Base-by-base conservation (phyloP, 2,329 filamentous ascomycete genomes). In the Aureobasidium sp. region DNA sequence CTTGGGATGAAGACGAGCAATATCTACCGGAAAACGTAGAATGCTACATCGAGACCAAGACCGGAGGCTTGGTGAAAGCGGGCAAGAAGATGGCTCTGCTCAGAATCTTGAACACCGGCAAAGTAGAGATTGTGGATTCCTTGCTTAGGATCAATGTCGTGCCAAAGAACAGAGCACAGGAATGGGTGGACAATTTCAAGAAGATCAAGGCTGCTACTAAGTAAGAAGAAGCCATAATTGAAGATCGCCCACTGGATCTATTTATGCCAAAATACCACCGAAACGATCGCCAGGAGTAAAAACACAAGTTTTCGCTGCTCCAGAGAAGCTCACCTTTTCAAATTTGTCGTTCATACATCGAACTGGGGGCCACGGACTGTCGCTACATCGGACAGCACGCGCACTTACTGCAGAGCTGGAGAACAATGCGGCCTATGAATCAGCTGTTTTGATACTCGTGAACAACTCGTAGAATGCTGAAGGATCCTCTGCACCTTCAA, bases 101-200 rank as follows among this genome's bases (percentile, higher is more conserved):
- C 56, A 89, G 91, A 77, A 83, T 93, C 34, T 75, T 97, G 65
- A 80, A 80, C 9, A 84, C 84, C 9, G 91, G 89, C 7, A 92
- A 88, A 70, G 85, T 95, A 7, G 92, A 96, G 76, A 82, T 99
- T 10, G 86, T 96, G 51, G 93, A 99, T 75, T 88, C 90, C 34
- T 76, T 97, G 65, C 84, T 97, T 27, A 86, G 81, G 71, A 85
- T 99, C 34, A 92, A 90, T 71, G 85, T 97, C 1, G 81, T 99
- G 66, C 93, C 93, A 0, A 87, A 83, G 69, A 75, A 74, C 3
- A 85, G 84, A 75, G 86, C 88, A 1, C 81, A 81, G 9, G 81
- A 74, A n/a, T 99, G 92, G 87, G 86, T 96, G 39, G 82, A 84
- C 66, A 89, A 94, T 68, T 92, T 92, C 73, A 97, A 97, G 79